A percentile compares a stretch with the other conserved stretches of the same genome.
These are phyloP conservation scores for Argentina anserina DNA, from an alignment of 306 rosid species.

Conservation along the genomic window DNA sequence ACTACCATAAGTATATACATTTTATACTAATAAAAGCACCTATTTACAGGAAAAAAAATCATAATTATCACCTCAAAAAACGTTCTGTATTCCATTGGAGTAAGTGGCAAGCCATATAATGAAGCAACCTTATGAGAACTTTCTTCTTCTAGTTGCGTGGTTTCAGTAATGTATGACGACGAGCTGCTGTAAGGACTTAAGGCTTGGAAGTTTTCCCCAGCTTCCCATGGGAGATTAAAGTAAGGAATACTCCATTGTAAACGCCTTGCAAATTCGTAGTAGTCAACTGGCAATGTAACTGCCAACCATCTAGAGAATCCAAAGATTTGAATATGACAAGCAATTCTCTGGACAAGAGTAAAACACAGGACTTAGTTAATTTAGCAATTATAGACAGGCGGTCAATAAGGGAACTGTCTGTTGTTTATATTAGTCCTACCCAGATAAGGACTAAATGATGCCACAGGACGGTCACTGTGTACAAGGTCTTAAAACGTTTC, in stretches of 20 bases:
- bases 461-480: not conserved
- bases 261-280: conserved; percentile 62
- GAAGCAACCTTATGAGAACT: conserved; percentile 37
- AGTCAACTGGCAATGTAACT: conserved; percentile 68
- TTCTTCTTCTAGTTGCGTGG: conserved; percentile 24
- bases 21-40: conserved; percentile 5
- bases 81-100: conserved; percentile 64
- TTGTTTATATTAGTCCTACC: not conserved
- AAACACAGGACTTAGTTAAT: conserved; percentile 17
- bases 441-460: not conserved
- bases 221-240: conserved; percentile 76
- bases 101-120: conserved; percentile 70
- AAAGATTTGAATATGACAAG: conserved; percentile 78
- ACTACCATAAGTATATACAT: not conserved
- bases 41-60: conserved; percentile 11
- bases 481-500: not conserved
- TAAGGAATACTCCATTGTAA: conserved; percentile 81
- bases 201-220: conserved; percentile 28
- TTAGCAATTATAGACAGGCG: not conserved
- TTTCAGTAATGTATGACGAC: conserved; percentile 29
- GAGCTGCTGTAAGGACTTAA: conserved; percentile 48
- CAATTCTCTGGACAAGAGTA: conserved; percentile 68
- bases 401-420: not conserved
- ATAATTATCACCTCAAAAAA: conserved; percentile 64
- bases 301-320: conserved; percentile 81